These are phyloP conservation scores for Canna indica DNA, from an alignment of 176 grass and related monocot genomes.

Conservation along the genomic window DNA sequence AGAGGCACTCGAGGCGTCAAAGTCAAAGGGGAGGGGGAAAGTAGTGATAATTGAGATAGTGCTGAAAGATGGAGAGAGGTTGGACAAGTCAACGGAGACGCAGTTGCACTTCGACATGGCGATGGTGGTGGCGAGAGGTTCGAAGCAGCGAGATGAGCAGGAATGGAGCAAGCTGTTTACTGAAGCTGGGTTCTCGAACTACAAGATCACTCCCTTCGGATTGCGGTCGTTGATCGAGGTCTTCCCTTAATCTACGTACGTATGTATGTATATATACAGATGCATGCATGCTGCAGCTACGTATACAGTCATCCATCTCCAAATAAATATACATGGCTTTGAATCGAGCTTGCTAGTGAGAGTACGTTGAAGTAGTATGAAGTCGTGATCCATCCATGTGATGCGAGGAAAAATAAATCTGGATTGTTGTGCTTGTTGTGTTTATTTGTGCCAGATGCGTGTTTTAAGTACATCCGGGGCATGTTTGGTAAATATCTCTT, in stretches of 20 bases:
- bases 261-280: too few species aligned
- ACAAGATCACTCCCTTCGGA: background rate
- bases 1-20: background rate
- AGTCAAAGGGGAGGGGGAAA: background rate
- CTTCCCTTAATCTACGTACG: background rate
- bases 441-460: too few species aligned
- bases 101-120: background rate
- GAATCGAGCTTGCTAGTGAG: too few species aligned
- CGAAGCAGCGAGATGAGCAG: background rate
- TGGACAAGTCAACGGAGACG: background rate
- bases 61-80: background rate
- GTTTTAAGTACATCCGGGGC: too few species aligned
- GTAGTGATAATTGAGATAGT: background rate
- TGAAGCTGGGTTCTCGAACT: background rate
- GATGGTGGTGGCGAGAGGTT: background rate
- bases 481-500: too few species aligned
- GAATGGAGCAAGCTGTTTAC: background rate
- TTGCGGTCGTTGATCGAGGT: background rate
- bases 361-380: too few species aligned
- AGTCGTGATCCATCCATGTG: too few species aligned
- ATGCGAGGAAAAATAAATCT: too few species aligned
- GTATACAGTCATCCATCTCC: too few species aligned
- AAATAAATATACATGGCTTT: too few species aligned
- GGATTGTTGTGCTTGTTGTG: too few species aligned
- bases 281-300: too few species aligned